These are phyloP conservation scores for Serendipita sp. DNA, from an alignment of 768 basidiomycete species.

Conservation along the genomic window DNA sequence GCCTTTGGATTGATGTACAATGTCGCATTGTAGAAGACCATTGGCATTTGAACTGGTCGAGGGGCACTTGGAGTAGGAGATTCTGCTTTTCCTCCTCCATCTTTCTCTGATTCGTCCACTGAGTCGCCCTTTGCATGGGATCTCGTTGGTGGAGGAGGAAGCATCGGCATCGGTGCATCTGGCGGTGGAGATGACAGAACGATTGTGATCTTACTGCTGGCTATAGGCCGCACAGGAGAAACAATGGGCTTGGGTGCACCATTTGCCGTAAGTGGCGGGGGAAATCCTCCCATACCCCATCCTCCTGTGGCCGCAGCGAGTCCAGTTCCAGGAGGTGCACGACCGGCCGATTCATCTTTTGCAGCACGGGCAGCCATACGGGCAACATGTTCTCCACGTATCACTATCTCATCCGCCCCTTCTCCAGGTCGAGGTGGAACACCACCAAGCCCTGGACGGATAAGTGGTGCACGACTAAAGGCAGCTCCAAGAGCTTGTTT, in stretches of 20 bases:
- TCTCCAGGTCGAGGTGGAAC: background rate
- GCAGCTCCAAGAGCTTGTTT: background rate
- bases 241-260: background rate
- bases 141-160: background rate
- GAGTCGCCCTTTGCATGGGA: background rate
- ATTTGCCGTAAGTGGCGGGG: background rate
- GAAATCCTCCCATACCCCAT: conserved; percentile 2
- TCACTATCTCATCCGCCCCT: background rate
- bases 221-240: background rate
- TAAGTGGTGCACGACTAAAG: background rate
- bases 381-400: background rate
- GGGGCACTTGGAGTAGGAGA: background rate
- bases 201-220: background rate
- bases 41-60: background rate
- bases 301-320: background rate
- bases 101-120: background rate
- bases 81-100: background rate
- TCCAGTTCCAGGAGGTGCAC: background rate
- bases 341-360: background rate
- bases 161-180: background rate
- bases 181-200: background rate
- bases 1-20: conserved; percentile 3
- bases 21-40: background rate
- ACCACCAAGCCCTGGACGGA: background rate
- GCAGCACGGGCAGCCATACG: conserved; percentile 2